Percentiles rank a stretch among this genome's conserved stretches.
Evolutionary conservation across 495 filamentous ascomycete species (phyloP).

Genomic region (Astrothelium subdiscretum): DNA sequence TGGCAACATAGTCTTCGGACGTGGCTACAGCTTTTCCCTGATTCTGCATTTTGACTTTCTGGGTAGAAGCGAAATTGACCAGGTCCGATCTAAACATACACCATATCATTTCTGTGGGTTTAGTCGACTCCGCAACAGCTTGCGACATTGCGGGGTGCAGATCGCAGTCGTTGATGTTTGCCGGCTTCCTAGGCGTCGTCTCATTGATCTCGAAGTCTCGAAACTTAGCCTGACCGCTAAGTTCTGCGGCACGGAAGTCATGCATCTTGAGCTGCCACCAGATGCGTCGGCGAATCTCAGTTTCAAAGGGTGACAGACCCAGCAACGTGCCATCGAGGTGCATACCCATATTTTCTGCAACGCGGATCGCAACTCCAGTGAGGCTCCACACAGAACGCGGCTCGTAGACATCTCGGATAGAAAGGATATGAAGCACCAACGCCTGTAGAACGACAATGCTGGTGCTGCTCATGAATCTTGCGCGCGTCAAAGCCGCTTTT

Average conservation of each 20-base stretch:
- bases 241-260: conserved; percentile 11
- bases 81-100: conserved; percentile 13
- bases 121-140: neutral
- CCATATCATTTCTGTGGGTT: conserved; percentile 18
- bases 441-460: conserved; percentile 16
- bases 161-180: conserved; percentile 20
- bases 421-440: conserved; percentile 14
- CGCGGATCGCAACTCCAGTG: conserved; percentile 14
- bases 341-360: conserved; percentile 16
- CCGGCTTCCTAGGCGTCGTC: conserved; percentile 9
- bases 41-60: neutral
- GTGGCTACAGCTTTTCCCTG: neutral
- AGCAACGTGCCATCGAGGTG: conserved; percentile 15
- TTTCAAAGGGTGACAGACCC: conserved; percentile 15
- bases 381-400: conserved; percentile 18
- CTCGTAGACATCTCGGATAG: conserved; percentile 11
- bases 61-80: conserved; percentile 1
- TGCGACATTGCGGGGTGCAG: conserved; percentile 14
- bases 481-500: conserved; percentile 12
- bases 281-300: conserved; percentile 15
- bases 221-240: conserved; percentile 12
- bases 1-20: neutral
- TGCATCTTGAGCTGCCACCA: conserved; percentile 20
- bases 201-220: conserved; percentile 5
- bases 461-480: conserved; percentile 12